Conservation (phyloP, 1,139 yeast species). For the Zhuliangozyma blackwelliae region DNA sequence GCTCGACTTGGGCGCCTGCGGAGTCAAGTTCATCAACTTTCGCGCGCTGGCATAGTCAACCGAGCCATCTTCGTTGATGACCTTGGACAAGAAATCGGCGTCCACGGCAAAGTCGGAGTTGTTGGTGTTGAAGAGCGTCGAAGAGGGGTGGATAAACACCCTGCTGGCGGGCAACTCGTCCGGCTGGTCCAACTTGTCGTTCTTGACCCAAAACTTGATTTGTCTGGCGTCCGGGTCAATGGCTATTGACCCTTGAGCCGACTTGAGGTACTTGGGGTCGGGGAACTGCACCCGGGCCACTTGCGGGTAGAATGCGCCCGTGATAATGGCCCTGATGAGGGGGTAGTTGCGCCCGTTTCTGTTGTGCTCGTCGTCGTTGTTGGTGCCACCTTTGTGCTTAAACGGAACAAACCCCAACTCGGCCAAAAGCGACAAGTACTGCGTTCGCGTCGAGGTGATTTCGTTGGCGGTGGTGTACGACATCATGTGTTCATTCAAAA, state of each 20-base stretch:
- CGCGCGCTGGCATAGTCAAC: slow-evolving; percentile 28
- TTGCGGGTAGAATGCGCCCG: slow-evolving; percentile 82
- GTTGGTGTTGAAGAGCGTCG: slow-evolving; percentile 52
- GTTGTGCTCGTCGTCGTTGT: slow-evolving; percentile 24
- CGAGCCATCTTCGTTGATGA: slow-evolving; percentile 34
- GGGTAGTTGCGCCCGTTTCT: slow-evolving; percentile 47
- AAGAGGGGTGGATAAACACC: slow-evolving; percentile 82
- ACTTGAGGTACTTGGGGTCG: slow-evolving; percentile 66
- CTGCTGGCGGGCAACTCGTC: slow-evolving; percentile 51
- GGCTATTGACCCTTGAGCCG: slow-evolving; percentile 76
- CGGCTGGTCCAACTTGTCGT: slow-evolving; percentile 37
- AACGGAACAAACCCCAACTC: slow-evolving; percentile 75
- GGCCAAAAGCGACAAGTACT: slow-evolving; percentile 60
- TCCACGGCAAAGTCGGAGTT: slow-evolving; percentile 13
- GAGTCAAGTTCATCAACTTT: slow-evolving; percentile 32
- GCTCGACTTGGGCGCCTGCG: slow-evolving; percentile 22
- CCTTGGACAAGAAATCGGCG: slow-evolving; percentile 18
- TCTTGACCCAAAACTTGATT: slow-evolving; percentile 70
- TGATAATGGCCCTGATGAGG: slow-evolving; percentile 61
- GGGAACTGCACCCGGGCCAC: slow-evolving; percentile 79
- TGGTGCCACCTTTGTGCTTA: slow-evolving; percentile 22
- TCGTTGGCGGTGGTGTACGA: slow-evolving; percentile 68
- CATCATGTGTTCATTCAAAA: slow-evolving; percentile 57
- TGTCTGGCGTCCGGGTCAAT: slow-evolving; percentile 76
- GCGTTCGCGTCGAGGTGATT: slow-evolving; percentile 64